These are phyloP conservation scores for Fraxinus sp. DNA, from an alignment of 305 asterid species.

Conservation along the genomic window DNA sequence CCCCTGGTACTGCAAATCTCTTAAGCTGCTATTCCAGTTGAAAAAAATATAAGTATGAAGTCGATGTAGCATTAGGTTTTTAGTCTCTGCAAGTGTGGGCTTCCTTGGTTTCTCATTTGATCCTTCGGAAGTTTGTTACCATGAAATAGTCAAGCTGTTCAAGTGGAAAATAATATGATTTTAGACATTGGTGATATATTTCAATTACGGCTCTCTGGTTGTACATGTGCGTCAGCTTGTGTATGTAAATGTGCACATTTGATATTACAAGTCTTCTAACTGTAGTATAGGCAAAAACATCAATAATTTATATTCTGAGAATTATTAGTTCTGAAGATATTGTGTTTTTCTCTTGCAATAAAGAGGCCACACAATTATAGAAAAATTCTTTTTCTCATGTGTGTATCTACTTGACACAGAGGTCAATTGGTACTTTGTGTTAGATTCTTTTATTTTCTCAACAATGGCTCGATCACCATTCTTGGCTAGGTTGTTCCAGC, in stretches of 20 bases:
- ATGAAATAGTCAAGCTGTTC: not conserved
- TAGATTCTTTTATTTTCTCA: not conserved
- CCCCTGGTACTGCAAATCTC: constrained; percentile 61
- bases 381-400: not conserved
- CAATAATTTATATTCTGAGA: not conserved
- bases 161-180: not conserved
- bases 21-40: constrained; percentile 9
- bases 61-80: not conserved
- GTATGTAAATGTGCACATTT: not conserved
- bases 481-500: not conserved
- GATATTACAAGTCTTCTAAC: not conserved
- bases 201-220: not conserved
- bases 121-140: not conserved
- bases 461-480: not conserved
- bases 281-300: not conserved
- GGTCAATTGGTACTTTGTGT: not conserved
- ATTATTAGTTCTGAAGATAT: not conserved
- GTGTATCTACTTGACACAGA: not conserved
- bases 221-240: not conserved
- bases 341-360: not conserved
- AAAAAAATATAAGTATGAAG: not conserved
- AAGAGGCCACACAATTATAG: not conserved
- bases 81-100: not conserved
- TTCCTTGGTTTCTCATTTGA: not conserved
- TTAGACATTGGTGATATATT: not conserved